Evolutionary conservation across 23 red algal species (phyloP).

Genomic region (Gracilaria vermiculophylla): DNA sequence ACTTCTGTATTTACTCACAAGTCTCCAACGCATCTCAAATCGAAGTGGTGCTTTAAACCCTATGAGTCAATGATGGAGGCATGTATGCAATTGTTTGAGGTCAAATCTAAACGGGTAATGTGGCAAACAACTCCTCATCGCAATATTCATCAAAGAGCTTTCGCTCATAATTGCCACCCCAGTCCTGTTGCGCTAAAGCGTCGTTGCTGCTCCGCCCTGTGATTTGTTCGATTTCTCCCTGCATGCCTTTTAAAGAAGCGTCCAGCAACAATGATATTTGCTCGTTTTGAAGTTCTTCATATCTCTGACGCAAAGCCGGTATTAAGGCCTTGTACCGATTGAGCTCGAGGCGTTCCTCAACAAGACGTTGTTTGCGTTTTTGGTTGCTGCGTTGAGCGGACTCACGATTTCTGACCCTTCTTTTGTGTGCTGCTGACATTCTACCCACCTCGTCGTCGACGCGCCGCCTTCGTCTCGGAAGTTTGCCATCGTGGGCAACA

Average conservation of each 20-base stretch:
- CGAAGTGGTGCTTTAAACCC: too few relatives aligned
- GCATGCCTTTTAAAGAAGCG: background rate
- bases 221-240: background rate
- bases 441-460: slow-evolving; percentile 5
- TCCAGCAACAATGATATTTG: background rate
- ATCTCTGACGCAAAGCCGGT: background rate
- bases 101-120: too few relatives aligned
- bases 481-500: background rate
- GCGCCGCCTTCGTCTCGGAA: background rate
- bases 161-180: background rate
- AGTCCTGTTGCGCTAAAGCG: background rate
- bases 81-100: too few relatives aligned
- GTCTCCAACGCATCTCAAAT: too few relatives aligned
- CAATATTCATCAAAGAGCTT: too few relatives aligned
- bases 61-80: too few relatives aligned
- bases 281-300: background rate
- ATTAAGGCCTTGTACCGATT: background rate
- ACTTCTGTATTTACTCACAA: too few relatives aligned
- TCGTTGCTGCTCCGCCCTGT: background rate
- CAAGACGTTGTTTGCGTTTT: background rate
- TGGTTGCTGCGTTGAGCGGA: slow-evolving; percentile 13
- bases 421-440: background rate
- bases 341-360: background rate
- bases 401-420: slow-evolving; percentile 24
- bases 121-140: too few relatives aligned